Conservation (phyloP, 306 rosid genomes). For the Begonia masoniana region DNA sequence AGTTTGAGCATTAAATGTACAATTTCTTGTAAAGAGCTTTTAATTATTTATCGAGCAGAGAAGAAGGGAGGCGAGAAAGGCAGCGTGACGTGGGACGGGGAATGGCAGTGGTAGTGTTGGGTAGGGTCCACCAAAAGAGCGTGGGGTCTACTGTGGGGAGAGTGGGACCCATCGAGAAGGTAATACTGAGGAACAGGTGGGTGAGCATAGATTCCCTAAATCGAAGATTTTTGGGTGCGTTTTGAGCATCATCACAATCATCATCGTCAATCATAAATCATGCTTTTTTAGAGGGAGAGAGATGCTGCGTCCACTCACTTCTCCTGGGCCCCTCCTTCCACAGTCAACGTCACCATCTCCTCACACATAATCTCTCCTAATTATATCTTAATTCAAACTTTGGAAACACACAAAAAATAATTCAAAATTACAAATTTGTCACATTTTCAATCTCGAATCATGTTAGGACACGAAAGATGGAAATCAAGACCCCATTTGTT, state of each 20-base stretch:
- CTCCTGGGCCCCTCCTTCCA: conserved; percentile 24
- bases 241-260: background rate
- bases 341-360: conserved; percentile 33
- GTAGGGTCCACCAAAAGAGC: conserved; percentile 1
- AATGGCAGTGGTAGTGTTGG: conserved; percentile 2
- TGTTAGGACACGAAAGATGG: no score
- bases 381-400: no score
- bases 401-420: no score
- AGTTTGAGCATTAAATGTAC: conserved; percentile 7
- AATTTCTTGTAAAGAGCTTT: background rate
- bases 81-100: conserved; percentile 16
- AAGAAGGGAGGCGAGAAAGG: background rate
- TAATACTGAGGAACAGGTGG: background rate
- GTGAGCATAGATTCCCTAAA: conserved; percentile 24
- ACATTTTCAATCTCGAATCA: no score
- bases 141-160: no score
- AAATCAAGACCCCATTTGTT: no score
- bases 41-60: conserved; percentile 6
- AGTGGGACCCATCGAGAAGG: no score
- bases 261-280: conserved; percentile 13
- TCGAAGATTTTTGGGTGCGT: conserved; percentile 1
- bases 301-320: conserved; percentile 72
- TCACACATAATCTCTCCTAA: no score
- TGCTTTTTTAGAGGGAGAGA: conserved; percentile 20
- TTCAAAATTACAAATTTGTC: no score